These are phyloP conservation scores for Phtheirospermum japonicum DNA, from an alignment of 257 asterid species.

Conservation along the genomic window DNA sequence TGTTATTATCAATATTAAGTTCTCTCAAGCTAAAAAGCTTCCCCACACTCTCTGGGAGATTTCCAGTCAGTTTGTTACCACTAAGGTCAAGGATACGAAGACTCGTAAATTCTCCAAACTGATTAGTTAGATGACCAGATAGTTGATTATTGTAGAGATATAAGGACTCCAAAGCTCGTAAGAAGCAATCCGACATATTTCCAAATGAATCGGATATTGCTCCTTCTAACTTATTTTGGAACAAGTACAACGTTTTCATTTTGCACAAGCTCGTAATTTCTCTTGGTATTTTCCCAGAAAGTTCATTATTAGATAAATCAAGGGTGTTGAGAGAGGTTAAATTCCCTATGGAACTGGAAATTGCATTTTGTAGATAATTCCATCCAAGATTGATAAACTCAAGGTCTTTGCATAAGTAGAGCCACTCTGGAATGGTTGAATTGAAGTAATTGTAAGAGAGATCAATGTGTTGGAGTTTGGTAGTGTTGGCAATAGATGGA, in stretches of 20 bases:
- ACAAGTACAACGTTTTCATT: conserved; percentile 11
- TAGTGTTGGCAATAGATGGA: conserved; percentile 23
- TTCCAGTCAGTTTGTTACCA: conserved; percentile 37
- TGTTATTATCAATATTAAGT: not conserved
- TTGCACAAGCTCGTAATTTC: conserved; percentile 28
- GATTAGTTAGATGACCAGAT: conserved; percentile 26
- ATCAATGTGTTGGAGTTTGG: conserved; percentile 30
- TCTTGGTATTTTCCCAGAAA: conserved; percentile 35
- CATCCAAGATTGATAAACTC: not conserved
- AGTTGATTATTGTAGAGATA: conserved; percentile 1
- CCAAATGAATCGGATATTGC: conserved; percentile 29
- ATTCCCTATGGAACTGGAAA: conserved; percentile 31
- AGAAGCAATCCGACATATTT: conserved; percentile 22
- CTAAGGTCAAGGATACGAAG: conserved; percentile 5
- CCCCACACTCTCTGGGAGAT: conserved; percentile 38
- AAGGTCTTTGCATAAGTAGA: conserved; percentile 33
- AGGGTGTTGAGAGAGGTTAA: conserved; percentile 28
- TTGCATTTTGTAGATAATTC: conserved; percentile 26
- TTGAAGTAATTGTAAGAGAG: conserved; percentile 21
- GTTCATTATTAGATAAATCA: conserved; percentile 17
- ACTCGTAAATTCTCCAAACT: conserved; percentile 25
- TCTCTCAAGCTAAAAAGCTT: conserved; percentile 17
- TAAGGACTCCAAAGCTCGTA: conserved; percentile 11
- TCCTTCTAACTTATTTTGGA: conserved; percentile 35
- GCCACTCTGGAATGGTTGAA: conserved; percentile 38